Evolutionary conservation across 2,329 filamentous ascomycete genomes (phyloP).

Genomic region (Hirsutella rhossiliensis): DNA sequence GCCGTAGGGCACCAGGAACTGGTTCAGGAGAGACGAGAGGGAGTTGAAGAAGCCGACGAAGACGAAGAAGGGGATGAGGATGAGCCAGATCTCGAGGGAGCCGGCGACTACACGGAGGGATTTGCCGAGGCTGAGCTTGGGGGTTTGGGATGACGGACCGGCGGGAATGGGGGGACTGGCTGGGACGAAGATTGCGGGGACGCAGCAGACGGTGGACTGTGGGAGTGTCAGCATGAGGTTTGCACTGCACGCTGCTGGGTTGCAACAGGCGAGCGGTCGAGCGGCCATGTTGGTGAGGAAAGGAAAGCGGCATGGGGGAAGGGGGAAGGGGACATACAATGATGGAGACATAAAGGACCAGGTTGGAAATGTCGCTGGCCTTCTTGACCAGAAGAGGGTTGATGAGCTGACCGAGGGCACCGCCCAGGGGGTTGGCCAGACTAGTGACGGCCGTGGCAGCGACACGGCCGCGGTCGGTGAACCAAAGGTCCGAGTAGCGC

Average conservation of each 20-base stretch:
- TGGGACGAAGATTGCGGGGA: conserved; percentile 77
- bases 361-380: conserved; percentile 56
- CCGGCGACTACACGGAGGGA: conserved; percentile 39
- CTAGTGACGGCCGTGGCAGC: conserved; percentile 77
- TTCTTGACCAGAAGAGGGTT: conserved; percentile 62
- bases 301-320: too few relatives aligned
- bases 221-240: neutral
- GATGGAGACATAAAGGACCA: conserved; percentile 76
- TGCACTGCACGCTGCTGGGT: neutral
- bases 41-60: conserved; percentile 94
- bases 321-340: conserved; percentile 44
- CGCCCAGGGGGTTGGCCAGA: conserved; percentile 82
- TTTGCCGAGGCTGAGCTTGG: conserved; percentile 38
- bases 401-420: conserved; percentile 77
- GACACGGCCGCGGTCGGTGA: conserved; percentile 71
- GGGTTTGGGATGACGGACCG: conserved; percentile 51
- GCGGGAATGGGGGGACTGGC: conserved; percentile 64
- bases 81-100: conserved; percentile 65
- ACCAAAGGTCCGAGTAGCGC: conserved; percentile 89
- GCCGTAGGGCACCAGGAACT: conserved; percentile 77
- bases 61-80: conserved; percentile 68
- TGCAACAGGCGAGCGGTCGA: neutral
- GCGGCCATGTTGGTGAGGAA: too few relatives aligned
- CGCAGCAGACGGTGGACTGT: conserved; percentile 33
- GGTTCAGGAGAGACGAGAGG: conserved; percentile 76